These are phyloP conservation scores for Colletotrichum tanaceti DNA, from an alignment of 2,329 filamentous ascomycete species.

Conservation along the genomic window DNA sequence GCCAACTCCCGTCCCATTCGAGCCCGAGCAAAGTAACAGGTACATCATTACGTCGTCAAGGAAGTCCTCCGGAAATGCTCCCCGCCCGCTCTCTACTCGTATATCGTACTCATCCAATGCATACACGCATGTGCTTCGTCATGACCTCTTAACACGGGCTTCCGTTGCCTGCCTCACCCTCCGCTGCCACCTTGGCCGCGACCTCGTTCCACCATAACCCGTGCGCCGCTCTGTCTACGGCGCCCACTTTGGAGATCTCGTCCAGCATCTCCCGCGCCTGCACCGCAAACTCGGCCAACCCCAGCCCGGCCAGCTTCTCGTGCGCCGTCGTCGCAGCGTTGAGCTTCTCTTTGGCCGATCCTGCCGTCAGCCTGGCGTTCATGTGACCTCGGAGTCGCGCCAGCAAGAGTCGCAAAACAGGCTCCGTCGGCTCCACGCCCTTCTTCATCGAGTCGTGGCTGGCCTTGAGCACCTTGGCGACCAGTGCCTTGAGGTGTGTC, in stretches of 20 bases:
- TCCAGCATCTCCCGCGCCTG: slow-evolving; percentile 77
- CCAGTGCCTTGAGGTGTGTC: slow-evolving; percentile 67
- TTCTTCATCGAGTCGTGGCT: slow-evolving; percentile 58
- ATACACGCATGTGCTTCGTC: slow-evolving; percentile 29
- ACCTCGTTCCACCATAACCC: slow-evolving; percentile 77
- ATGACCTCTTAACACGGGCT: slow-evolving; percentile 12
- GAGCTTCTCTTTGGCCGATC: slow-evolving; percentile 76
- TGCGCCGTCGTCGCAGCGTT: slow-evolving; percentile 75
- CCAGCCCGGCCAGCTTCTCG: slow-evolving; percentile 76
- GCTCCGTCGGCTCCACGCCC: slow-evolving; percentile 61
- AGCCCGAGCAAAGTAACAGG: slow-evolving; percentile 25
- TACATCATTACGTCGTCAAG: slow-evolving; percentile 39
- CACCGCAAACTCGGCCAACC: slow-evolving; percentile 78
- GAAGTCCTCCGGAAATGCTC: slow-evolving; percentile 18
- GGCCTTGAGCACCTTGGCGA: slow-evolving; percentile 66
- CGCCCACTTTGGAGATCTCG: slow-evolving; percentile 71
- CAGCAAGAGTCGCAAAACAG: slow-evolving; percentile 74
- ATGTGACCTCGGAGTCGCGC: slow-evolving; percentile 76
- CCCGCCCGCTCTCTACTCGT: slow-evolving; percentile 24
- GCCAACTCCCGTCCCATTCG: slow-evolving; percentile 31
- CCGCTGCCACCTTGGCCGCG: slow-evolving; percentile 64
- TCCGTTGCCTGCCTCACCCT: slow-evolving; percentile 45
- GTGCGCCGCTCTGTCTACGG: slow-evolving; percentile 76
- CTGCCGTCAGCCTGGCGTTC: slow-evolving; percentile 71
- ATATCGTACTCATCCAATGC: slow-evolving; percentile 31